Percentiles rank a stretch among this genome's conserved stretches.
Conservation (phyloP, 2,329 filamentous ascomycete genomes). For the Verticillium klebahnii region DNA sequence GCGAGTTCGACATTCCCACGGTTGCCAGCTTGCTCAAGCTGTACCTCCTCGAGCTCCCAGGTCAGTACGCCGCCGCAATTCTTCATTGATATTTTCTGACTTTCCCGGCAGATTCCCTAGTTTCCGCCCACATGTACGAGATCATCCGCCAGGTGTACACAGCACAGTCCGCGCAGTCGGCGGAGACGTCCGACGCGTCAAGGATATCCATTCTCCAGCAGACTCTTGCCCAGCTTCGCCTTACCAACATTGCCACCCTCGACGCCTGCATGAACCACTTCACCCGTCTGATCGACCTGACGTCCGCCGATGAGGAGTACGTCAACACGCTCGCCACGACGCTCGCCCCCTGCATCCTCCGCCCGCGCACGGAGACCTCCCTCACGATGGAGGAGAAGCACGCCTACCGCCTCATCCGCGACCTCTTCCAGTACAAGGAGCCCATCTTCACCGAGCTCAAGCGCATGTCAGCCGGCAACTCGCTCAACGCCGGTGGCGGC, state of each 20-base stretch:
- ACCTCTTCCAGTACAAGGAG: conserved; percentile 91
- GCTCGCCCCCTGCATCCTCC: conserved; percentile 80
- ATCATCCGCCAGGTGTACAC: conserved; percentile 98
- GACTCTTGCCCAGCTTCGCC: conserved; percentile 86
- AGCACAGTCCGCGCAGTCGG: conserved; percentile 30
- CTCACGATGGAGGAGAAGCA: conserved; percentile 95
- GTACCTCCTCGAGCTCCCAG: conserved; percentile 90
- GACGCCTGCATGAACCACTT: conserved; percentile 98
- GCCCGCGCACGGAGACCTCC: conserved; percentile 81
- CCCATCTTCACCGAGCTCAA: conserved; percentile 95
- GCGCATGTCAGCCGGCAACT: conserved; percentile 70
- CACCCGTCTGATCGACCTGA: conserved; percentile 91
- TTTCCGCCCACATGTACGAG: conserved; percentile 97
- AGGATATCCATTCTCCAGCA: conserved; percentile 91
- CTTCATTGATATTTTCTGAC: neutral
- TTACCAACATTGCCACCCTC: conserved; percentile 97
- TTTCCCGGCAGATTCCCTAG: conserved; percentile 71
- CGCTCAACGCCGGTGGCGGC: conserved; percentile 40
- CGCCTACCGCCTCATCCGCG: conserved; percentile 82
- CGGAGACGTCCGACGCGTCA: conserved; percentile 70
- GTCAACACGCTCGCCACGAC: conserved; percentile 66
- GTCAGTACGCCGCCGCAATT: conserved; percentile 47
- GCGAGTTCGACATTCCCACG: conserved; percentile 89
- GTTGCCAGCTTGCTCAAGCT: conserved; percentile 90
- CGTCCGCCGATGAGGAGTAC: conserved; percentile 89